Base-by-base conservation (phyloP, 1,284 basidiomycete genomes). In the Austropuccinia psidii region DNA sequence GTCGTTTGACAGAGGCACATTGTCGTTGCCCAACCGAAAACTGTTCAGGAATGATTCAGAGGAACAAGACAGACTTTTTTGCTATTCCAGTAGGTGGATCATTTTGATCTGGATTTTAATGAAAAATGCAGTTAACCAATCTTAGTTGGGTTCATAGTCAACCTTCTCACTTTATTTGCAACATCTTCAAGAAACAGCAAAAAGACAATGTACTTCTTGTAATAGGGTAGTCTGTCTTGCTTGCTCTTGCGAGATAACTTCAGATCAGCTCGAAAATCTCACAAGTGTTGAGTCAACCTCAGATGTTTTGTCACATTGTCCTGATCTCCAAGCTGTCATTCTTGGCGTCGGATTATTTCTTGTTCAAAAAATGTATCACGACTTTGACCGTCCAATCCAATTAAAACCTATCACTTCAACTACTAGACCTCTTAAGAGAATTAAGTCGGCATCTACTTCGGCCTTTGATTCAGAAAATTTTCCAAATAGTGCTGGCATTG, bases 321-420 rank as follows among this genome's bases (percentile, higher is more conserved):
- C 33, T 2, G 52, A 52, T 61, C 24, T 74, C 6, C 65, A 74
- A 45, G 47, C 73, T n/a, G 49, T 64, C 1, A 39, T 74, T 8
- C 49, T 75, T 21, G 75, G 73, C n/a, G 55, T 45, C 35, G 75
- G 75, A 4, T 68, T 75, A 5, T 73, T 64, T n/a, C 75, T 74
- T 45, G 54, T 75, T 47, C 73, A 69, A 49, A 41, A 47, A 17
- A n/a, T 69, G 15, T 49, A 64, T 35, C 29, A 61, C 24, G 47
- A 9, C 47, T n/a, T n/a, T n/a, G n/a, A 50, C 47, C 7, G 21
- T 21, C 29, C 47, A 50, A 50, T 11, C 47, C 9, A 27, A 50
- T n/a, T 50, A n/a, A 3, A 21, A 21, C 21, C 47, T 27, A 50
- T 50, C 47, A 8, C 47, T 27, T n/a, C 21, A 50, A 27, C n/a